These are phyloP conservation scores for Umbelopsis ramanniana DNA, from an alignment of 192 early-diverging fungal genomes.

Conservation along the genomic window DNA sequence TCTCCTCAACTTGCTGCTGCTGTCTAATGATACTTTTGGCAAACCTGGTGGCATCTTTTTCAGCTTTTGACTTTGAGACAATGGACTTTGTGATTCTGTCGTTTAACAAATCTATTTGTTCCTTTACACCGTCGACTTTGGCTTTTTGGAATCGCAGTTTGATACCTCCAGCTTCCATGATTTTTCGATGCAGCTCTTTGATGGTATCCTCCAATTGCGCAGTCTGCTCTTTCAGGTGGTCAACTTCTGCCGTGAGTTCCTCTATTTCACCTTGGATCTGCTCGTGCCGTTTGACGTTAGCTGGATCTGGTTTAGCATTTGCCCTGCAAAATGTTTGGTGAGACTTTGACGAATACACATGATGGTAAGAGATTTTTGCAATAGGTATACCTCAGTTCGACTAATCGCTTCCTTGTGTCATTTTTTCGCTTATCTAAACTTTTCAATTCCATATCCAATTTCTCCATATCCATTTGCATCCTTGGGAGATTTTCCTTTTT, in stretches of 20 bases:
- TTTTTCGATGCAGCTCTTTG: conserved; percentile 81
- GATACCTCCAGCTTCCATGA: conserved; percentile 90
- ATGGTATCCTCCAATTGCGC: conserved; percentile 78
- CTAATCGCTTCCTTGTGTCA: conserved; percentile 71
- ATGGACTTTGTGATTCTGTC: conserved; percentile 75
- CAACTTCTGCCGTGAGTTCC: conserved; percentile 48
- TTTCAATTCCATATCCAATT: conserved; percentile 75
- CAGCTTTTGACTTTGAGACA: conserved; percentile 73
- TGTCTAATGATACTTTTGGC: conserved; percentile 65
- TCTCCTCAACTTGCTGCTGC: conserved; percentile 68
- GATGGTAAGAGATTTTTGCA: too few species aligned
- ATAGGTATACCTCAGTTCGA: conserved; percentile 52
- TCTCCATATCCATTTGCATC: conserved; percentile 65
- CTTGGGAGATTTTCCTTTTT: conserved; percentile 58
- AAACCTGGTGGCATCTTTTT: conserved; percentile 76
- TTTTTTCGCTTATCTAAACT: conserved; percentile 65
- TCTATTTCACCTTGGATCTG: conserved; percentile 55
- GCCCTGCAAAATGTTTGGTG: conserved; percentile 29
- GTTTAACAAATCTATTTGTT: conserved; percentile 72
- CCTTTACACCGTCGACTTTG: conserved; percentile 78
- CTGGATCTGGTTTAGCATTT: conserved; percentile 53
- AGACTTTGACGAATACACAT: neutral
- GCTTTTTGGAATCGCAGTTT: conserved; percentile 85
- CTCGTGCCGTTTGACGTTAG: conserved; percentile 56
- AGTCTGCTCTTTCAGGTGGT: conserved; percentile 58